phyloP scores from a whole-genome alignment of 2,329 filamentous ascomycete genomes.

The Phyllosticta ampelicida region DNA sequence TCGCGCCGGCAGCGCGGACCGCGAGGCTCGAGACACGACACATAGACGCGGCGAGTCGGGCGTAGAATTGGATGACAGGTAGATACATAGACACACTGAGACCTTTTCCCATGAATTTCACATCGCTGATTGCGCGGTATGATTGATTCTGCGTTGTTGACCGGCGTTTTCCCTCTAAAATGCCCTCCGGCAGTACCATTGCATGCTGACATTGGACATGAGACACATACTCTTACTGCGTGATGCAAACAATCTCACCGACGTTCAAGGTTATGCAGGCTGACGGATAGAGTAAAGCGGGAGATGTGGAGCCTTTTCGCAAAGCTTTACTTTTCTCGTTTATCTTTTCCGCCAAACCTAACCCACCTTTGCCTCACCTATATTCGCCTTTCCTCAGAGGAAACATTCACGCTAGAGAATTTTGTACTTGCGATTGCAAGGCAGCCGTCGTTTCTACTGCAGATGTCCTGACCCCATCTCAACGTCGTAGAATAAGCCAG shows the following conservation, averaged over 20 bases:
- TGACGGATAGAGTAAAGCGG: background rate
- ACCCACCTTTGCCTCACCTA: no score
- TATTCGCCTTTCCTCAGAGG: no score
- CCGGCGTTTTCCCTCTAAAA: no score
- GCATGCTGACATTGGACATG: background rate
- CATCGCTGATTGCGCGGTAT: background rate
- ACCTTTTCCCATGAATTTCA: no score
- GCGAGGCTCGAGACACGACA: background rate
- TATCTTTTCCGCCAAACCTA: no score
- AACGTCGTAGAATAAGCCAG: no score
- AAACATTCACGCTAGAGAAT: no score
- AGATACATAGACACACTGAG: background rate
- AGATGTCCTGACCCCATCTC: no score
- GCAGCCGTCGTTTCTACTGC: no score
- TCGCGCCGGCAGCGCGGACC: background rate
- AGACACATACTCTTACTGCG: no score
- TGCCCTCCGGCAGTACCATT: background rate
- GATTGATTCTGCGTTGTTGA: background rate
- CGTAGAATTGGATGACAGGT: conserved; percentile 5
- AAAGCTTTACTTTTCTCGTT: no score
- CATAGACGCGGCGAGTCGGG: background rate
- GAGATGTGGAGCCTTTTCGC: background rate
- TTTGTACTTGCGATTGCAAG: no score
- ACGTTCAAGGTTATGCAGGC: background rate
- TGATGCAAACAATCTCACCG: background rate